Evolutionary conservation across 2,329 filamentous ascomycete species (phyloP).

Genomic region (Aspergillus sp.): DNA sequence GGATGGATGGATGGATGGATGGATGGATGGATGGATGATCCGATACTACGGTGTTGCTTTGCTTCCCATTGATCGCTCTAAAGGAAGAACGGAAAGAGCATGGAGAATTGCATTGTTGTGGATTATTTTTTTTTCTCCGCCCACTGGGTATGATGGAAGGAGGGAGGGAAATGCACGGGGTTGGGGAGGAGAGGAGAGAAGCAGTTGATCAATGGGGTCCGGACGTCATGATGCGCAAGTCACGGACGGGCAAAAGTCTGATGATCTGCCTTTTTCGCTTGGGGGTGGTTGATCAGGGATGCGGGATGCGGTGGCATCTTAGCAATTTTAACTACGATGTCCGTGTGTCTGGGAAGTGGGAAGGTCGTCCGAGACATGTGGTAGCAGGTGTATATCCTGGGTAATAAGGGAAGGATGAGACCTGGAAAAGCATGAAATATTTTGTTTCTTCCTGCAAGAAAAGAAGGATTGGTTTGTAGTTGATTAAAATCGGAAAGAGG

Average conservation of each 20-base stretch:
- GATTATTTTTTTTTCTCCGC: neutral
- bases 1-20: too few relatives aligned
- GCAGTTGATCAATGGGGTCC: slow-evolving; percentile 2
- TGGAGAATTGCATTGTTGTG: neutral
- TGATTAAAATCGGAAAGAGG: neutral
- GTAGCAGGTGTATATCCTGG: neutral
- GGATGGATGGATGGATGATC: neutral
- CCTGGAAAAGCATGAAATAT: neutral
- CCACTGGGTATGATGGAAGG: neutral
- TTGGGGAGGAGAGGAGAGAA: neutral
- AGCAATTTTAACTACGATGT: neutral
- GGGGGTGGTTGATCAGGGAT: slow-evolving; percentile 3
- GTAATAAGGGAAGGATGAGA: neutral
- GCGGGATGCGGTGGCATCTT: neutral
- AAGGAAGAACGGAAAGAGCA: neutral
- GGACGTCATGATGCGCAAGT: slow-evolving; percentile 9
- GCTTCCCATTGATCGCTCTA: neutral
- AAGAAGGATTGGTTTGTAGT: neutral
- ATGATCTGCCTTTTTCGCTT: slow-evolving; percentile 2
- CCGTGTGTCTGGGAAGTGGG: neutral
- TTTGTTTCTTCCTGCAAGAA: neutral
- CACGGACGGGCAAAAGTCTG: slow-evolving; percentile 5
- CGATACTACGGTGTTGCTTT: neutral
- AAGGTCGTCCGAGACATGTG: neutral
- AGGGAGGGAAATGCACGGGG: neutral